Evolutionary conservation across 2,329 filamentous ascomycete genomes (phyloP).

Genomic region (Bertia moriformis): DNA sequence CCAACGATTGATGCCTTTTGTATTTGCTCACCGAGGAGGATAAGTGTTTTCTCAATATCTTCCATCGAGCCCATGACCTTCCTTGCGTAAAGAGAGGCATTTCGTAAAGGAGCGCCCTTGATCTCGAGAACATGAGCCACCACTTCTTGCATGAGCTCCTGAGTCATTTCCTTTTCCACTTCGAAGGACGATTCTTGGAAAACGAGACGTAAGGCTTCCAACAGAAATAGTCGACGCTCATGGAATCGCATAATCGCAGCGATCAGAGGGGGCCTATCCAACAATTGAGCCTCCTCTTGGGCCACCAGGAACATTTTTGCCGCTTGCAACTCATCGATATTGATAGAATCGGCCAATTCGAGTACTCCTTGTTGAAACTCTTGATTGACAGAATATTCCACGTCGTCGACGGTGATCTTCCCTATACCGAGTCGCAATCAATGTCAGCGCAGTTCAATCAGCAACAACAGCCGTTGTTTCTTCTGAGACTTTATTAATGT

Average conservation of each 20-base stretch:
- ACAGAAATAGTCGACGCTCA: slow-evolving; percentile 37
- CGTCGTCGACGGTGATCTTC: slow-evolving; percentile 36
- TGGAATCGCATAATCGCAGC: slow-evolving; percentile 47
- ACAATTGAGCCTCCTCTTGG: slow-evolving; percentile 26
- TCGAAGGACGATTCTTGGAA: slow-evolving; percentile 33
- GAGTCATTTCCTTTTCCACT: slow-evolving; percentile 20
- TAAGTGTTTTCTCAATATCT: slow-evolving; percentile 41
- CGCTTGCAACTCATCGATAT: slow-evolving; percentile 47
- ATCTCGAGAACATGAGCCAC: slow-evolving; percentile 32
- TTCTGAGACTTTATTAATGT: too few species aligned
- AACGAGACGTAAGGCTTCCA: slow-evolving; percentile 44
- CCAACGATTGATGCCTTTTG: slow-evolving; percentile 42
- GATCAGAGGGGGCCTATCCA: slow-evolving; percentile 35
- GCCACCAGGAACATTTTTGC: slow-evolving; percentile 36
- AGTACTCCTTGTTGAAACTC: slow-evolving; percentile 47
- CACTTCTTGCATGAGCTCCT: slow-evolving; percentile 22
- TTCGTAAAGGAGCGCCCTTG: slow-evolving; percentile 23
- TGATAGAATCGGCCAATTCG: slow-evolving; percentile 41
- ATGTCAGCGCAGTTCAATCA: not conserved
- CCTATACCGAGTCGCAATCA: slow-evolving; percentile 17
- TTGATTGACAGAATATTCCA: slow-evolving; percentile 41
- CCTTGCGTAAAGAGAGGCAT: slow-evolving; percentile 37
- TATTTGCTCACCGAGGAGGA: slow-evolving; percentile 34
- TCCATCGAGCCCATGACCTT: slow-evolving; percentile 41
- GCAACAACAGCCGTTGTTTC: too few species aligned